Percentiles rank a stretch among this genome's conserved stretches.
phyloP scores from a whole-genome alignment of 1,284 basidiomycete genomes.

The Ustilago trichophora region DNA sequence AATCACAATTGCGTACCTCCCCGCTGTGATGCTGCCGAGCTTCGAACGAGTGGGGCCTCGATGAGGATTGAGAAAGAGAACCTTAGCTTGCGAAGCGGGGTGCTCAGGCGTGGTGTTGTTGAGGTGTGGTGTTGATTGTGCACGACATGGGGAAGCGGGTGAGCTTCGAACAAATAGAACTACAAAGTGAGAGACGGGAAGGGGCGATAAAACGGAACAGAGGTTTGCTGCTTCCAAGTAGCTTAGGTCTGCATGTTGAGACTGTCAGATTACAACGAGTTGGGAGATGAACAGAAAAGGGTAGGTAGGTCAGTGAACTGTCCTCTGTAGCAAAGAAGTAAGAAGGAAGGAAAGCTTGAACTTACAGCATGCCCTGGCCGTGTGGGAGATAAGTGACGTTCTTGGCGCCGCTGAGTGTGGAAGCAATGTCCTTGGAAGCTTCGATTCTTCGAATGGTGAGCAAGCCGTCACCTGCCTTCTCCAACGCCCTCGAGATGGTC shows the following conservation, averaged over 20 bases:
- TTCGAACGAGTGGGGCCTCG: no score
- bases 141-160: no score
- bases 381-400: conserved; percentile 69
- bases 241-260: conserved; percentile 50
- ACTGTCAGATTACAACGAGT: no score
- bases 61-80: no score
- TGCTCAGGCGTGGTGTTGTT: not conserved
- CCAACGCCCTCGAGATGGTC: conserved; percentile 90
- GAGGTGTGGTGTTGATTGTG: conserved; percentile 44
- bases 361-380: conserved; percentile 66
- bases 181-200: conserved; percentile 19
- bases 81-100: no score
- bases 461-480: conserved; percentile 94
- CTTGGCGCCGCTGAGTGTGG: conserved; percentile 66
- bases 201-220: not conserved
- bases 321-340: no score
- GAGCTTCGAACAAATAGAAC: no score
- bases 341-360: no score
- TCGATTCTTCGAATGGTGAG: conserved; percentile 96
- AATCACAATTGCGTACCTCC: no score
- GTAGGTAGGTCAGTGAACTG: no score
- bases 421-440: conserved; percentile 91
- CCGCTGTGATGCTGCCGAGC: no score
- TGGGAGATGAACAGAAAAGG: no score
- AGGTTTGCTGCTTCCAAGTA: not conserved